A percentile compares a stretch with the other conserved stretches of the same genome.
Conservation (phyloP, 257 asterid genomes). For the Solanum appendiculatum region DNA sequence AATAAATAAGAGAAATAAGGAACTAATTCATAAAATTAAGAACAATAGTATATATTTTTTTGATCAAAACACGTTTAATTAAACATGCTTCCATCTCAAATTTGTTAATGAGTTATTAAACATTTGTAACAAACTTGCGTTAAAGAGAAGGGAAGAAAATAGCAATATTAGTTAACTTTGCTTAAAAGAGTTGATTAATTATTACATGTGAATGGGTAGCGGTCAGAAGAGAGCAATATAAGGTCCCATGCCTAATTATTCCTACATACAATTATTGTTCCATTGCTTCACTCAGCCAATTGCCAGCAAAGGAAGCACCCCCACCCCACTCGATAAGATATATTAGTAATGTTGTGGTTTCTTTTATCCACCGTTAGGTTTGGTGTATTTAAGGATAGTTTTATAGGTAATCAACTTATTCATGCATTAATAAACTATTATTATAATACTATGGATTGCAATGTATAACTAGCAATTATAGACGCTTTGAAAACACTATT, state of each 20-base stretch:
- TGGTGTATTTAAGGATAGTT: background rate
- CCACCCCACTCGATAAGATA: too few species aligned
- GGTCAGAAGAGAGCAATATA: background rate
- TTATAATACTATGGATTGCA: background rate
- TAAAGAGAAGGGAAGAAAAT: background rate
- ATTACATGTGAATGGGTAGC: background rate
- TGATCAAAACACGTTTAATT: background rate
- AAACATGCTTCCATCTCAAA: background rate
- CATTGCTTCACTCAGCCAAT: background rate
- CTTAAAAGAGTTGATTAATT: background rate
- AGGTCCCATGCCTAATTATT: background rate
- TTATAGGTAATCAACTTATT: background rate
- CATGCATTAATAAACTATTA: background rate
- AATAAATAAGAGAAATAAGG: too few species aligned
- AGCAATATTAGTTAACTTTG: background rate
- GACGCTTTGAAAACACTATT: fast-evolving
- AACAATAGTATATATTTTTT: background rate
- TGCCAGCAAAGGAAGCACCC: background rate
- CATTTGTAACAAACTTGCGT: background rate
- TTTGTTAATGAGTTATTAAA: background rate
- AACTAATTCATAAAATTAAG: background rate
- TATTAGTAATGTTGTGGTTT: background rate
- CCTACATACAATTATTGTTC: background rate
- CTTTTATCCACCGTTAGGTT: background rate
- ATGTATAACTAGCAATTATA: background rate